Evolutionary conservation across 2,329 filamentous ascomycete genomes (phyloP).

Genomic region (Beauveria caledonica): DNA sequence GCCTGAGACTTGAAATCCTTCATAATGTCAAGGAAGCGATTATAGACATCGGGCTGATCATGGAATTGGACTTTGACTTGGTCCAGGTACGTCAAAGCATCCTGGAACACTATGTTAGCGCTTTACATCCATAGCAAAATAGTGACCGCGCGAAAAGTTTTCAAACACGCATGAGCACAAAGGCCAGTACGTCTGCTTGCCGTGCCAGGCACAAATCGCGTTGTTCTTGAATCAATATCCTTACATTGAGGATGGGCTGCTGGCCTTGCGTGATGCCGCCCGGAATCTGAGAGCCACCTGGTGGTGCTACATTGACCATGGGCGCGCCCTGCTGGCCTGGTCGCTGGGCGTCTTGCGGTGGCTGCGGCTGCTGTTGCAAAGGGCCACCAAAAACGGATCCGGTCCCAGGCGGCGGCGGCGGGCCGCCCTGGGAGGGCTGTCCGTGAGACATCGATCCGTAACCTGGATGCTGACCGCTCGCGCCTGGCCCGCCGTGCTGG

Average conservation of each 20-base stretch:
- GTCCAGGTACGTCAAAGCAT: conserved; percentile 89
- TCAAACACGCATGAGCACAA: neutral
- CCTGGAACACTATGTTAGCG: conserved; percentile 27
- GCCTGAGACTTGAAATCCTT: conserved; percentile 99
- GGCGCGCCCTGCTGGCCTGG: conserved; percentile 35
- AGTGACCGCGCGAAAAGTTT: neutral
- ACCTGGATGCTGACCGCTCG: conserved; percentile 44
- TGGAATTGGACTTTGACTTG: conserved; percentile 98
- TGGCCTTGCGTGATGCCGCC: conserved; percentile 34
- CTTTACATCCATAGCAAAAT: neutral
- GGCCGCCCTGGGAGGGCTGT: conserved; percentile 40
- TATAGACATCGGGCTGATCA: conserved; percentile 95
- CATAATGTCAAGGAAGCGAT: conserved; percentile 96
- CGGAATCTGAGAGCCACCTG: conserved; percentile 30
- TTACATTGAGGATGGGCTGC: conserved; percentile 43
- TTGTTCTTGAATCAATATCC: conserved; percentile 19
- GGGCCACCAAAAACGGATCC: conserved; percentile 62
- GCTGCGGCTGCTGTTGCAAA: conserved; percentile 55
- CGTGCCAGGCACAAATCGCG: neutral
- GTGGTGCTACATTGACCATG: conserved; percentile 38
- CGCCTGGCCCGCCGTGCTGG: conserved; percentile 44
- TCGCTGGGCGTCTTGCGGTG: conserved; percentile 55
- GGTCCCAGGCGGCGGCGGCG: conserved; percentile 51
- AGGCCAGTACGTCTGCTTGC: neutral
- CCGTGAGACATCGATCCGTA: conserved; percentile 47